Conservation (phyloP, 2,329 filamentous ascomycete species). For the Rhinocladiella similis region DNA sequence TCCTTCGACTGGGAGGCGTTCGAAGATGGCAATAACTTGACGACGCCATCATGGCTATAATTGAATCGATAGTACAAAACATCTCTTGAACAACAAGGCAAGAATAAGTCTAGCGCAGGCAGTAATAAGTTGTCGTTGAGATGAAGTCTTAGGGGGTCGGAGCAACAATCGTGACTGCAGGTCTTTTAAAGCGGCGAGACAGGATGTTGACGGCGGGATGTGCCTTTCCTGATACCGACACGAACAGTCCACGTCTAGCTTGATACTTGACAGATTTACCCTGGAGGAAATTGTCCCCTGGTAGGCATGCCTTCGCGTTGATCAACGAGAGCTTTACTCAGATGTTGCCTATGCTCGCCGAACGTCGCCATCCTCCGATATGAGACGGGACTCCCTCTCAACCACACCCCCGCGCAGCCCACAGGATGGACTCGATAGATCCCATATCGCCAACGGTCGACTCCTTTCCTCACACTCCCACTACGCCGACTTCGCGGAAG, state of each 20-base stretch:
- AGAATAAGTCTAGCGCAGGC: no score
- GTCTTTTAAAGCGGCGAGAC: background rate
- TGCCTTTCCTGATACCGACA: background rate
- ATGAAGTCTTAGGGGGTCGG: no score
- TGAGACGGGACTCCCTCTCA: constrained; percentile 4
- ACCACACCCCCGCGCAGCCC: constrained; percentile 1
- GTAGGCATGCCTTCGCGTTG: background rate
- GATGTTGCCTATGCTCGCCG: background rate
- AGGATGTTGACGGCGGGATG: background rate
- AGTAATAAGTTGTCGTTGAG: no score
- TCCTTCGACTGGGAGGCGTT: constrained; percentile 16
- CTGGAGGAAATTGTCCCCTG: background rate
- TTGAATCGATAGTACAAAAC: background rate
- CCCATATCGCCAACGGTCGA: constrained; percentile 11
- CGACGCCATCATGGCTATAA: constrained; percentile 3
- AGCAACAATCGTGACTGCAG: no score
- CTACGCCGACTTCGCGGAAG: constrained; percentile 29
- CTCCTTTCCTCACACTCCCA: constrained; percentile 12
- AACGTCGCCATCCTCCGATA: constrained; percentile 7
- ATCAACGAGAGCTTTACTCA: background rate
- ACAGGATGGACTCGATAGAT: constrained; percentile 20
- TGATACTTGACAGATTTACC: background rate
- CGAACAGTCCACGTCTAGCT: background rate
- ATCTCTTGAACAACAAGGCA: no score
- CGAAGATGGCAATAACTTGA: constrained; percentile 5